phyloP scores from a whole-genome alignment of 129 eudicot genomes.

The Pulicaria dysenterica region DNA sequence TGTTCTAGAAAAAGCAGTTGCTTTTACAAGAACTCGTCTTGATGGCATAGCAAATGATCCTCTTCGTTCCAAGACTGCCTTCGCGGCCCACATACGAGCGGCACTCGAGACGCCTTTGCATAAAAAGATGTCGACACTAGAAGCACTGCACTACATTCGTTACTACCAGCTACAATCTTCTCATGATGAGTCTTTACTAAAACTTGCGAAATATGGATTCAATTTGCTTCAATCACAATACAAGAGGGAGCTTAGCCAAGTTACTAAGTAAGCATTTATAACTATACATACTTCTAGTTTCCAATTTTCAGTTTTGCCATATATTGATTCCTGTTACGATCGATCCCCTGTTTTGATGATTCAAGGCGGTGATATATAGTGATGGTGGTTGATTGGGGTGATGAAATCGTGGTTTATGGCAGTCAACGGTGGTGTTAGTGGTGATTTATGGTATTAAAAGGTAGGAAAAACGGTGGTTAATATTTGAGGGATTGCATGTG shows the following conservation, averaged over 20 bases:
- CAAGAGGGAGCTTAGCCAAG: neutral
- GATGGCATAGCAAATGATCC: neutral
- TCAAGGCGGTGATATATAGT: no score
- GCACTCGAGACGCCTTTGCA: slow-evolving; percentile 1
- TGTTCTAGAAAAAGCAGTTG: neutral
- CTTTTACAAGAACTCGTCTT: neutral
- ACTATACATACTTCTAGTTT: no score
- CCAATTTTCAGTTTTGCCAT: neutral
- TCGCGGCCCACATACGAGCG: neutral
- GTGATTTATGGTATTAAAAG: no score
- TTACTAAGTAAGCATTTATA: neutral
- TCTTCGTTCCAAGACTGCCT: neutral
- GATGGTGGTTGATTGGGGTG: neutral
- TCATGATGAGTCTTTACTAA: neutral
- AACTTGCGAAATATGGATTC: neutral
- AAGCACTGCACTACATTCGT: slow-evolving; percentile 1
- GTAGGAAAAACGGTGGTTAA: no score
- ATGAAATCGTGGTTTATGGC: no score
- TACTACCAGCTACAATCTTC: neutral
- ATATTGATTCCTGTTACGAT: neutral
- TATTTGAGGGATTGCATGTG: no score
- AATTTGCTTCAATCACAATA: neutral
- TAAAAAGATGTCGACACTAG: slow-evolving; percentile 8
- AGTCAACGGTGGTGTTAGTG: no score
- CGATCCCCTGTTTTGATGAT: neutral